A percentile compares a stretch with the other conserved stretches of the same genome.
Evolutionary conservation across 768 basidiomycete species (phyloP).

Genomic region (Amanita phalloides): DNA sequence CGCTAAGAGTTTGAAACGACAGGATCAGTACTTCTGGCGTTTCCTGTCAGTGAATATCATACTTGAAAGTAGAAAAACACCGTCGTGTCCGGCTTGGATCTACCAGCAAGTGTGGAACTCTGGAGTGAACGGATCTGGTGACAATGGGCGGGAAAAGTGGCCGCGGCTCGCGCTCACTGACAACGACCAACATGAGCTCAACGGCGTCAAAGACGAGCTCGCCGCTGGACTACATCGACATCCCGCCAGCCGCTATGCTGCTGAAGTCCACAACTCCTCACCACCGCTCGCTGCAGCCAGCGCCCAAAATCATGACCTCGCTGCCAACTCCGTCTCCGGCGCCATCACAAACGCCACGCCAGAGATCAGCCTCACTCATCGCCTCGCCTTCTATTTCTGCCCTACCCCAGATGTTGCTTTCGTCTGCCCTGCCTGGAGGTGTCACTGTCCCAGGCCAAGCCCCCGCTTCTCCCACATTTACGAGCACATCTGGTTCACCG

Average conservation of each 20-base stretch:
- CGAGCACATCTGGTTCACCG: not conserved
- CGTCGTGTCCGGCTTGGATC: too few species aligned
- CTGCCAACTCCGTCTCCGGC: constrained; percentile 30
- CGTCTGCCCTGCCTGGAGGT: constrained; percentile 16
- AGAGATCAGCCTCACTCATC: constrained; percentile 12
- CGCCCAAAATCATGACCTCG: constrained; percentile 20
- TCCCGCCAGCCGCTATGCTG: not conserved
- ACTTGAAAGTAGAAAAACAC: too few species aligned
- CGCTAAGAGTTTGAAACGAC: too few species aligned
- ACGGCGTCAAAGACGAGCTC: too few species aligned
- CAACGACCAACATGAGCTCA: too few species aligned
- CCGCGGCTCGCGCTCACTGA: too few species aligned
- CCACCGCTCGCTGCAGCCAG: constrained; percentile 22
- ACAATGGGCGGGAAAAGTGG: too few species aligned
- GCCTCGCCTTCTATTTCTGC: constrained; percentile 22
- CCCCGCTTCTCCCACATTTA: not conserved
- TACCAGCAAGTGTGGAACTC: too few species aligned
- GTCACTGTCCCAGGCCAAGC: not conserved
- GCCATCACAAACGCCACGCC: constrained; percentile 17
- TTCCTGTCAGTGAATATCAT: too few species aligned
- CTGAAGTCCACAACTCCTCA: constrained; percentile 5
- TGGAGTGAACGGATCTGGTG: too few species aligned
- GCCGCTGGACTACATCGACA: not conserved
- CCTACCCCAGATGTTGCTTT: constrained; percentile 27
- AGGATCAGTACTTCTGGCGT: too few species aligned